Conservation (phyloP, 768 basidiomycete genomes). For the Clitopilus hobsonii region DNA sequence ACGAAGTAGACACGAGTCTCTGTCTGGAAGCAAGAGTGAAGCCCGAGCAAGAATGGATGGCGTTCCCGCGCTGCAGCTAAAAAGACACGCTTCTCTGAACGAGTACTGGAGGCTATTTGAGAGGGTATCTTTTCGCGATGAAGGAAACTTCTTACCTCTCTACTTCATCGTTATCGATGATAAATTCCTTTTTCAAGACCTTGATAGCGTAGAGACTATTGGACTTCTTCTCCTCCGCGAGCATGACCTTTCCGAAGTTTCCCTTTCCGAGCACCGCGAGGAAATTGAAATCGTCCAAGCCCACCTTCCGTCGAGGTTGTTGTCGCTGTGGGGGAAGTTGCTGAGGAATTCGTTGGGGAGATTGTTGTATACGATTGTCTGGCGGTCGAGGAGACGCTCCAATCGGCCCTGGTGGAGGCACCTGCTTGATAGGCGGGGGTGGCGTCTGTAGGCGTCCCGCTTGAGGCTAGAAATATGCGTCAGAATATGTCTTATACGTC, state of each 20-base stretch:
- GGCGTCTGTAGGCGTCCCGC: conserved; percentile 12
- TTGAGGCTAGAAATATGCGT: background rate
- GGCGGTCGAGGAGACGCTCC: background rate
- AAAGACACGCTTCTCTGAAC: conserved; percentile 98
- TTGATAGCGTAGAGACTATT: conserved; percentile 96
- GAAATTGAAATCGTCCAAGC: conserved; percentile 98
- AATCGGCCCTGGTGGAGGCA: background rate
- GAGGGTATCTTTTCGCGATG: too few relatives aligned
- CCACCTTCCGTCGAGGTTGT: conserved; percentile 77
- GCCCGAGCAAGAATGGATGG: conserved; percentile 93
- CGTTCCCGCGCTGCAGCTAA: conserved; percentile 94
- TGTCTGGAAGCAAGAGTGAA: conserved; percentile 99
- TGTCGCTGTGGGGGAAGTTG: conserved; percentile 35
- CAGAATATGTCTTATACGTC: conserved; percentile 27
- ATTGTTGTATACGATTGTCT: conserved; percentile 4
- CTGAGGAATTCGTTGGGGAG: conserved; percentile 23
- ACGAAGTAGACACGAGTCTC: conserved; percentile 99
- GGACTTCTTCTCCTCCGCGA: conserved; percentile 95
- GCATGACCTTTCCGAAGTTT: conserved; percentile 99
- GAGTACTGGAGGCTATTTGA: conserved; percentile 58
- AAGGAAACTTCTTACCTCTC: conserved; percentile 65
- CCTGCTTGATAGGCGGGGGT: conserved; percentile 30
- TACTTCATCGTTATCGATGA: conserved; percentile 99
- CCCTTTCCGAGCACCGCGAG: conserved; percentile 97
- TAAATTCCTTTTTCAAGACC: conserved; percentile 99